Conservation (phyloP, 1,284 basidiomycete genomes). For the Acaromyces ingoldii region DNA sequence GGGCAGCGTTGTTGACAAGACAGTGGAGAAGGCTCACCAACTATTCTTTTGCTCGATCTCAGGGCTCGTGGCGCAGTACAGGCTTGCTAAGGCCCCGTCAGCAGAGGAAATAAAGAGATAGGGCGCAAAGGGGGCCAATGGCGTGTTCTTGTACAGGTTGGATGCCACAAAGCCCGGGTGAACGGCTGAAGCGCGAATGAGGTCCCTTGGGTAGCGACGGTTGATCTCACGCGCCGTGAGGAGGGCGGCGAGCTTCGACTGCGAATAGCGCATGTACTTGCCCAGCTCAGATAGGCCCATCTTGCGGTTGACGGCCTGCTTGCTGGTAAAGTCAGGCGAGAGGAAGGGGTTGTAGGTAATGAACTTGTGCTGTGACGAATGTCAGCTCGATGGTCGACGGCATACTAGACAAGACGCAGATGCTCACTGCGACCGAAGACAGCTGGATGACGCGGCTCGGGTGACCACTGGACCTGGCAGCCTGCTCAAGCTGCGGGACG, state of each 20-base stretch:
- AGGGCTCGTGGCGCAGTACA: slow-evolving; percentile 13
- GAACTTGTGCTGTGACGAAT: slow-evolving; percentile 2
- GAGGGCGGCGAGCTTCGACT: slow-evolving; percentile 12
- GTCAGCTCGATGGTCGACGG: background rate
- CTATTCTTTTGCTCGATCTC: slow-evolving; percentile 10
- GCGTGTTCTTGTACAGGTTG: slow-evolving; percentile 12
- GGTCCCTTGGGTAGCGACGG: slow-evolving; percentile 1
- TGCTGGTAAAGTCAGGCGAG: slow-evolving; percentile 4
- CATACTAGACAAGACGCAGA: background rate
- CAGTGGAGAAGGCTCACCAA: slow-evolving; percentile 10
- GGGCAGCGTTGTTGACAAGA: background rate
- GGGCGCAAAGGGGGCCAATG: background rate
- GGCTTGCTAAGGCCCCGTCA: slow-evolving; percentile 12
- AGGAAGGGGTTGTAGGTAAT: background rate
- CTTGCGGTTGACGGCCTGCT: slow-evolving; percentile 11
- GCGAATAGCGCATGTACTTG: slow-evolving; percentile 15
- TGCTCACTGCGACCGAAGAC: slow-evolving; percentile 10
- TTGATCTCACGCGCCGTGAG: slow-evolving; percentile 13
- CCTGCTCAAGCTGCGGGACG: slow-evolving; percentile 8
- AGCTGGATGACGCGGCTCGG: slow-evolving; percentile 14
- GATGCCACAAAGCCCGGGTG: slow-evolving; percentile 13
- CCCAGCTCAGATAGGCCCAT: slow-evolving; percentile 10
- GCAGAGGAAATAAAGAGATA: background rate
- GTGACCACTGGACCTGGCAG: slow-evolving; percentile 4
- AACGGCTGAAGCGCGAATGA: slow-evolving; percentile 10